Evolutionary conservation across 1,284 basidiomycete genomes (phyloP), one percentile per base, ranked within the genome.

Genomic region (Cutaneotrichosporon arboriforme): DNA sequence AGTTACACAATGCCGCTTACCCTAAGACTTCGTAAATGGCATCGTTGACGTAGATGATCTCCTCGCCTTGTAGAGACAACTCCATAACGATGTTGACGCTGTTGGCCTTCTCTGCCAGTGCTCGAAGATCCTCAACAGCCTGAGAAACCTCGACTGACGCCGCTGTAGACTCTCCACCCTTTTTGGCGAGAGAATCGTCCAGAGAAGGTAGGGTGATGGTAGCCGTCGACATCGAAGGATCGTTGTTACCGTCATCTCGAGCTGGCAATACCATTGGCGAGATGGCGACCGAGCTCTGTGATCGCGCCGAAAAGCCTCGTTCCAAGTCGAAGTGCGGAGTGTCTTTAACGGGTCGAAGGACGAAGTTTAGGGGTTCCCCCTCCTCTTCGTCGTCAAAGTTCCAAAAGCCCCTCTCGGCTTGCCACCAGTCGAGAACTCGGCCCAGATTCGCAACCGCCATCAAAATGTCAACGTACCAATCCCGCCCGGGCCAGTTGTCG

Each of bases 331-430:
- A 54, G 44, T 48, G 47, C 9, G 58, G 54, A 2, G 49, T 54
- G 34, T 73, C 70, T 43, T 65, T 64, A 12, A 64, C 81, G 1
- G 89, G 84, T 67, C 92, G 92, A 68, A 90, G 84, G 52, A 96
- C 88, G 67, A 94, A 94, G 57, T 85, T 82, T 50, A 94, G 78
- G 1, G 88, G 88, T 62, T 96, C 92, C 55, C 80, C 76, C 45
- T 75, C 76, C 49, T 75, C 75, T 48, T 92, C 89, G 56, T 94
- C 91, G 69, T 93, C 88, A 68, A 97, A 97, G 68, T 97, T 97
- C 96, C 96, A 99, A 75, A 98, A 98, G 59, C 93, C 90, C 69
- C 94, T 94, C 77, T 98, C 96, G n/a, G 94, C 94, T 72, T 97
- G 91, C 94, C 94, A 99, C 96, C 96, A 99, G 69, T 98, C 96